Evolutionary conservation across 805 yeast species (phyloP), one percentile per base, ranked within the genome.

Genomic region (Komagataella pseudopastoris): DNA sequence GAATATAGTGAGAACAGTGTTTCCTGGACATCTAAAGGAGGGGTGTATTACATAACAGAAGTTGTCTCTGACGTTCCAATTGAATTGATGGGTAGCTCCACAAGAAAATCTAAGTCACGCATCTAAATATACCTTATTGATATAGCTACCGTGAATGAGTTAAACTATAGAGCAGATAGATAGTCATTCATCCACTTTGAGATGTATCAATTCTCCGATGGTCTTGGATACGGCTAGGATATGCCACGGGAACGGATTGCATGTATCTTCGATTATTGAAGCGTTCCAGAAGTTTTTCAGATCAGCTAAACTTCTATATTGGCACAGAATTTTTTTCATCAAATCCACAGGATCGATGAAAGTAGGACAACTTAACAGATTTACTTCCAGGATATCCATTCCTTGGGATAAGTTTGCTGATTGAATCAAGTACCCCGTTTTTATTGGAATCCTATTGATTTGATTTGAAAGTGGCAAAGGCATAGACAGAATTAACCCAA

Each of bases 11-110:
- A 77, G 51, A 79, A 81, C 51, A 78, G 89, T 46, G 96, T 90
- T 6, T 85, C 95, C 48, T 89, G 97, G 97, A 88, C 96, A 0
- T 81, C 83, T 5, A 88, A 85, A 49, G 88, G 88, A 51, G 87
- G 86, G 1, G 80, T 78, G 7, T 89, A 86, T 64, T 90, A 77
- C 63, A 78, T 90, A 6, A 78, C 93, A 14, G 82, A 88, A 7
- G 86, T 87, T 6, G 61, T 63, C 8, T 6, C 16, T 8, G 44
- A 23, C 12, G 8, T 47, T n/a, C 22, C 17, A 20, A n/a, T n/a
- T 6, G 44, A 23, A 16, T 18, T 47, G 12, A 43, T 43, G 18
- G 49, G 39, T 12, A 20, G 20, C 49, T 47, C 39, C 7, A 23
- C 20, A n/a, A 24, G 18, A n/a, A 39, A 12, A 23, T 22, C 44